Evolutionary conservation across 2,329 filamentous ascomycete genomes (phyloP), one percentile per base, ranked within the genome.

Genomic region (Aspergillus piperis): DNA sequence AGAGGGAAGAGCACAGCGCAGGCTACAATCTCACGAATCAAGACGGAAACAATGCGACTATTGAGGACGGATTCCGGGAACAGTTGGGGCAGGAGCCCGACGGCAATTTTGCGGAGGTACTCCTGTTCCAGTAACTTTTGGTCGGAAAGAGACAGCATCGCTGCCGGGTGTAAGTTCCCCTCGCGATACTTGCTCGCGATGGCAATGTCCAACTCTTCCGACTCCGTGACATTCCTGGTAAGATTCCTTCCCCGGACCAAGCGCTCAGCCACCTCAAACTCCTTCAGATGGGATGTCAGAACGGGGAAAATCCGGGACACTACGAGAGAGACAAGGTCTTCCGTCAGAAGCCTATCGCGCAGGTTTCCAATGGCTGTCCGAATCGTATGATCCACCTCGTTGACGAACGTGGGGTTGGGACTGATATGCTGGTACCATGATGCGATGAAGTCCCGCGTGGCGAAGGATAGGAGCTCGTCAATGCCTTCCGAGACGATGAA

Each of bases 121-220:
- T 94, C 90, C 78, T 98, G 94, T 77, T 97, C 92, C 25, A 91
- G 85, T 53, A 88, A 82, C 74, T 92, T 95, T 62, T 88, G 90
- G 70, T 97, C 93, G 1, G 92, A 90, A 70, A 91, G 92, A 32
- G 90, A 87, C 68, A 96, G 79, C 13, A 89, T 90, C 5, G 91
- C 93, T 5, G 95, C 95, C 4, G 91, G 84, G 73, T 99, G 96
- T 60, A 99, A 81, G 64, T 90, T 91, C 25, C 94, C 94, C 73
- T 96, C 90, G 57, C 85, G 89, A 76, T 95, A 99, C 77, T 96
- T 97, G 42, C 86, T 89, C n/a, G 95, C 95, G 75, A 99, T 96
- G 1, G 95, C 95, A 66, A 96, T 82, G 75, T 98, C 93, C 69
- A 99, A 81, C 82, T 99, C 95, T 72, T 97, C 94, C 0, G 93